phyloP scores from a whole-genome alignment of 441 rosid species.

The Euphorbia neoarborescens region DNA sequence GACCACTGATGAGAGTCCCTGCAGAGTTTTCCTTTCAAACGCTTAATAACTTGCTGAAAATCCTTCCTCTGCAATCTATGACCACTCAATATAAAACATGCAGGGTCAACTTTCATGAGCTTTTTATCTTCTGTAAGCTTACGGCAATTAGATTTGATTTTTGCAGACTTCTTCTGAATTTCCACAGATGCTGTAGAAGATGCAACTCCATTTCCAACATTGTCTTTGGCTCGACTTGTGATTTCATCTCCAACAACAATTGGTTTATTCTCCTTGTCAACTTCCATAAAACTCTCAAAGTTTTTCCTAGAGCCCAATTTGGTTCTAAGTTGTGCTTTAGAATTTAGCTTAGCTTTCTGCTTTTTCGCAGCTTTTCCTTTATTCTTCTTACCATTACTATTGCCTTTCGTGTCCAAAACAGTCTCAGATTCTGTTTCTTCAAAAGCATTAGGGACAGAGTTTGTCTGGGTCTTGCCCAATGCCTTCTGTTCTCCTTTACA shows the following conservation, averaged over 20 bases:
- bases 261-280: constrained; percentile 44
- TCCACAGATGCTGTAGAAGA: constrained; percentile 23
- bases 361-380: constrained; percentile 22
- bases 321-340: constrained; percentile 22
- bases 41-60: constrained; percentile 55
- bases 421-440: constrained; percentile 16
- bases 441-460: constrained; percentile 19
- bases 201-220: constrained; percentile 25
- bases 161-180: constrained; percentile 25
- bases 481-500: constrained; percentile 21
- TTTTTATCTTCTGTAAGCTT: constrained; percentile 19
- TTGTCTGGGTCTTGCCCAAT: constrained; percentile 26
- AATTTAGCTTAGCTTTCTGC: constrained; percentile 18
- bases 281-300: constrained; percentile 23
- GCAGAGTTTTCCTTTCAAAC: constrained; percentile 65
- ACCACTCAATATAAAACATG: constrained; percentile 64
- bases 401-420: constrained; percentile 14
- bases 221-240: constrained; percentile 17
- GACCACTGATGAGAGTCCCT: constrained; percentile 95
- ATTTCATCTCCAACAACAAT: constrained; percentile 27
- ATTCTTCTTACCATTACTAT: constrained; percentile 12
- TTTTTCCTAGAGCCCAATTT: constrained; percentile 18
- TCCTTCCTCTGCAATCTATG: constrained; percentile 61
- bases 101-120: constrained; percentile 34
- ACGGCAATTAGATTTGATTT: constrained; percentile 24